phyloP scores from a whole-genome alignment of 805 yeast genomes.

The Pichia scutulata region DNA sequence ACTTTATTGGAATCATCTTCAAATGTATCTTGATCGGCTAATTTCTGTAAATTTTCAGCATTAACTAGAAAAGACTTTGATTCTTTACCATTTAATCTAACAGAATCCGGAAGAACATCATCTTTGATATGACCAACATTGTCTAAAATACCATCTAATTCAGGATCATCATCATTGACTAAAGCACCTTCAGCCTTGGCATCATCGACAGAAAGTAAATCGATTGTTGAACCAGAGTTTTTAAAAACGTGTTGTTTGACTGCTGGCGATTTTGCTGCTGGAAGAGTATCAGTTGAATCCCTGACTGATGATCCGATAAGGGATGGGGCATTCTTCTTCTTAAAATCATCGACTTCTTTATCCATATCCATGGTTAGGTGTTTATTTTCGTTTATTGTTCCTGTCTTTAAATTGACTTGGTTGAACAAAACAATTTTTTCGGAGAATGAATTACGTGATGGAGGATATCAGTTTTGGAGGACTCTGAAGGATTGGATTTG shows the following conservation, averaged over 20 bases:
- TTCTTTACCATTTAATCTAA: slow-evolving; percentile 6
- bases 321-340: slow-evolving; percentile 40
- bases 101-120: slow-evolving; percentile 32
- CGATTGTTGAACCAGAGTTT: slow-evolving; percentile 27
- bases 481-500: too few relatives aligned
- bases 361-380: slow-evolving; percentile 38
- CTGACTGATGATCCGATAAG: slow-evolving; percentile 44
- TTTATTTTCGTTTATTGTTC: neutral
- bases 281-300: slow-evolving; percentile 14
- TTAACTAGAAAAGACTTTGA: neutral
- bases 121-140: slow-evolving; percentile 44
- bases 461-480: too few relatives aligned
- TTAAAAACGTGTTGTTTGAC: slow-evolving; percentile 34
- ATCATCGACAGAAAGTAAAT: slow-evolving; percentile 27
- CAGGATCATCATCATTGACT: slow-evolving; percentile 50
- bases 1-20: slow-evolving; percentile 8
- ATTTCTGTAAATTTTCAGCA: neutral
- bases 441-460: too few relatives aligned
- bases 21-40: slow-evolving; percentile 1
- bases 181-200: slow-evolving; percentile 43
- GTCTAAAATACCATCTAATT: slow-evolving; percentile 45
- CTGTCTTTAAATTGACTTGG: too few relatives aligned
- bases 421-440: neutral
- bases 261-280: slow-evolving; percentile 9
- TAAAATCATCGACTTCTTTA: slow-evolving; percentile 46